phyloP scores from a whole-genome alignment of 2,329 filamentous ascomycete genomes.

The Hypoxylon sp. region DNA sequence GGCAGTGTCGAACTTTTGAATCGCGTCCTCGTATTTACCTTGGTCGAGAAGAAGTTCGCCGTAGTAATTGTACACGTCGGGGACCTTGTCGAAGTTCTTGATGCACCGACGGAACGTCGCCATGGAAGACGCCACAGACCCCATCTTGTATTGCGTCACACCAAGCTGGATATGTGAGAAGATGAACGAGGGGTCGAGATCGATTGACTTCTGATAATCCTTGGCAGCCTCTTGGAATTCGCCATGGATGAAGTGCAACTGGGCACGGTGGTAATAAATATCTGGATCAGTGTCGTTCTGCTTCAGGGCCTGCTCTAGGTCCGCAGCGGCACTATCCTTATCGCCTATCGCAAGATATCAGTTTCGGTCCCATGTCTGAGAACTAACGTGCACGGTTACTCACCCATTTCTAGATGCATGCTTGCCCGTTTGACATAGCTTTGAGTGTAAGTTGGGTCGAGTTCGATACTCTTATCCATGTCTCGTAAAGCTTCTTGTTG shows the following conservation, averaged over 20 bases:
- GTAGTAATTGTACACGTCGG: conserved; percentile 99
- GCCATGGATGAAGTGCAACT: conserved; percentile 96
- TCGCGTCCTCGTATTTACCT: conserved; percentile 93
- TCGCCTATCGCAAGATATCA: conserved; percentile 68
- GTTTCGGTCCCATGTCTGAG: conserved; percentile 16
- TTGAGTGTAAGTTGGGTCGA: conserved; percentile 90
- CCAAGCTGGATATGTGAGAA: conserved; percentile 99
- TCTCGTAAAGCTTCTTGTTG: conserved; percentile 86
- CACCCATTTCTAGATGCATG: conserved; percentile 95
- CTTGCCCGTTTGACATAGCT: conserved; percentile 99
- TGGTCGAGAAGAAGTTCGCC: conserved; percentile 97
- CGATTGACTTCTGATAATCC: conserved; percentile 99
- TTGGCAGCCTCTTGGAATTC: conserved; percentile 95
- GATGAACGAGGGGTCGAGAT: conserved; percentile 95
- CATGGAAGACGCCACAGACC: conserved; percentile 97
- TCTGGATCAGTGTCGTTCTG: conserved; percentile 93
- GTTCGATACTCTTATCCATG: conserved; percentile 91
- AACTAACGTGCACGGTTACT: conserved; percentile 49
- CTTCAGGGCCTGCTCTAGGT: conserved; percentile 87
- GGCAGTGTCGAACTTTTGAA: conserved; percentile 98
- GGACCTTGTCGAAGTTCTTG: conserved; percentile 97
- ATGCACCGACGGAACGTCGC: conserved; percentile 97
- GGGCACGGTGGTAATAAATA: conserved; percentile 98
- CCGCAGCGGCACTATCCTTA: conserved; percentile 86
- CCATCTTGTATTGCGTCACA: conserved; percentile 99